Conservation (phyloP, 495 filamentous ascomycete species). For the Penicillium waksmanii region DNA sequence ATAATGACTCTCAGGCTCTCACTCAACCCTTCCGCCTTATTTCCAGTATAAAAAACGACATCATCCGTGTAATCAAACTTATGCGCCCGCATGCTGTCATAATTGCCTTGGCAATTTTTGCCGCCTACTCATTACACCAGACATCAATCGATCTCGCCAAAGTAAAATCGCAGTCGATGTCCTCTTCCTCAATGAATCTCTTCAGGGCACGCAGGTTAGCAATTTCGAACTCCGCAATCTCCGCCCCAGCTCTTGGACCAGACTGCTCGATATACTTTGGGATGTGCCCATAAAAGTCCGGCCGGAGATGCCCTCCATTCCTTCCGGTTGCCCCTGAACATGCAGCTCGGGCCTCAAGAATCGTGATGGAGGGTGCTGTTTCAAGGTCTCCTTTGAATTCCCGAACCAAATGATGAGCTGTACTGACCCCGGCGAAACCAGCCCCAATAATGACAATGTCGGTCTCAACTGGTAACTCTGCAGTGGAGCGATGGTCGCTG, state of each 20-base stretch:
- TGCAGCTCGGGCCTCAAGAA: constrained; percentile 41
- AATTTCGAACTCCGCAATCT: constrained; percentile 37
- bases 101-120: constrained; percentile 33
- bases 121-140: constrained; percentile 37
- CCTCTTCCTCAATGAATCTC: constrained; percentile 36
- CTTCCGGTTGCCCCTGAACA: constrained; percentile 48
- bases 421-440: constrained; percentile 67
- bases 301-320: constrained; percentile 41
- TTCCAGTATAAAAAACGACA: constrained; percentile 31
- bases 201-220: constrained; percentile 37
- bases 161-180: constrained; percentile 48
- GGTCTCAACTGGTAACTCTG: constrained; percentile 48
- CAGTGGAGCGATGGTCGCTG: constrained; percentile 51
- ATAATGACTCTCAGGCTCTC: background rate
- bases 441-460: constrained; percentile 73
- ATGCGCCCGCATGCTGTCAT: constrained; percentile 29
- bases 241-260: constrained; percentile 23
- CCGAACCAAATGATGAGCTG: constrained; percentile 63
- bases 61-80: constrained; percentile 37
- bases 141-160: constrained; percentile 43
- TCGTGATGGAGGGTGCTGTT: constrained; percentile 28
- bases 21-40: constrained; percentile 36
- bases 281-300: constrained; percentile 38
- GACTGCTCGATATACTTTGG: constrained; percentile 32
- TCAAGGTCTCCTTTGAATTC: constrained; percentile 4